phyloP scores from a whole-genome alignment of 768 basidiomycete genomes.

The Lyophyllum decastes region DNA sequence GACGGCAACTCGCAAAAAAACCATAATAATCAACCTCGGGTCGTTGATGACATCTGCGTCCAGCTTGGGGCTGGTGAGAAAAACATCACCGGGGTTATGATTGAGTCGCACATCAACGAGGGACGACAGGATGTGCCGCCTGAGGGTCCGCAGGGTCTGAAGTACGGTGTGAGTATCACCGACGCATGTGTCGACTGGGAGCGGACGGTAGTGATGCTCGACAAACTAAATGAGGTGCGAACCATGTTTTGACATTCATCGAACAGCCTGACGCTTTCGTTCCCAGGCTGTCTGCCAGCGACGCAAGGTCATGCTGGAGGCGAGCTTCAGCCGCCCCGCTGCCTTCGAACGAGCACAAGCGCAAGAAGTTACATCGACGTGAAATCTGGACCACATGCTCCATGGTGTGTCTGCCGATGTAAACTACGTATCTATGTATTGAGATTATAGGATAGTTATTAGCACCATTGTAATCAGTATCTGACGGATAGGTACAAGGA shows the following conservation, averaged over 20 bases:
- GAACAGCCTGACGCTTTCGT: constrained; percentile 1
- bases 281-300: constrained; percentile 47
- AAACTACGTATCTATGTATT: constrained; percentile 3
- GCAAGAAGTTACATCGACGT: constrained; percentile 1
- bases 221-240: constrained; percentile 60
- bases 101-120: constrained; percentile 92
- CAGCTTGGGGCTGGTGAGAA: constrained; percentile 74
- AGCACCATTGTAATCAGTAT: constrained; percentile 11
- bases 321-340: constrained; percentile 37
- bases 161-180: constrained; percentile 85
- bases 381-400: not conserved
- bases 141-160: constrained; percentile 65
- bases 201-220: constrained; percentile 73
- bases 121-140: constrained; percentile 89
- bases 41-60: constrained; percentile 65
- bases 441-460: not conserved
- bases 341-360: constrained; percentile 32
- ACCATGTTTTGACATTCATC: not conserved
- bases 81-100: constrained; percentile 93
- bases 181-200: constrained; percentile 93
- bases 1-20: constrained; percentile 98
- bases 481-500: not conserved
- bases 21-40: constrained; percentile 88
- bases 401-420: constrained; percentile 1
- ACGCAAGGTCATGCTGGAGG: constrained; percentile 40